Evolutionary conservation across 805 yeast genomes (phyloP), one percentile per base, ranked within the genome.

Genomic region (Hanseniaspora pseudoguilliermondii): DNA sequence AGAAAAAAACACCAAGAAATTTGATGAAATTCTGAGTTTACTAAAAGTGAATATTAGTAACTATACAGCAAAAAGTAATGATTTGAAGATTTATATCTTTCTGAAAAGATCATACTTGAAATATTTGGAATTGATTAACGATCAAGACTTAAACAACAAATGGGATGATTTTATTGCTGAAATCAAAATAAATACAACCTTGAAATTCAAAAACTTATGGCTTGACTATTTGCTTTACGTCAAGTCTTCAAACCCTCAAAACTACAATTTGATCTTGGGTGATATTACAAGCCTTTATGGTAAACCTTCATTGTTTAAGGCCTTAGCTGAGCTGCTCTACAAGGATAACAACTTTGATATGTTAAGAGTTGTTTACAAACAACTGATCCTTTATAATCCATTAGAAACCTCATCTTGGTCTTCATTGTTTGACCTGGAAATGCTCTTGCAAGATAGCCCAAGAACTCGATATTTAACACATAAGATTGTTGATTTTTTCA

Each of bases 151-250:
- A 56, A 58, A 71, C 2, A 77, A 71, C 0, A 61, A 66, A 0
- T 76, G 87, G 74, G 67, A 74, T 29, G 66, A 69, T 43, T 67
- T 84, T 16, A 48, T 83, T 84, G 13, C 87, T 91, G 0, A 84
- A 82, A 25, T 43, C 1, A 48, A 56, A 38, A 10, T 5, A 25
- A 18, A 40, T 60, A 70, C 72, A 54, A 54, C 60, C 9, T 81
- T 89, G 62, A 79, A 87, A 0, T 86, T 86, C 62, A 80, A 81
- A 2, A 83, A 84, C 59, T 62, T 85, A 3, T 90, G 97, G 97
- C 74, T 79, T 6, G 67, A 74, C 60, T 83, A 68, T 66, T 81
- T 86, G 2, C 77, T 86, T 57, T 89, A 84, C 69, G 90, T 86
- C 65, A 46, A 46, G 35, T 11, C 27, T 11, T 10, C 49, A 13